phyloP scores from a whole-genome alignment of 129 eudicot species.

The Flaveria bidentis region DNA sequence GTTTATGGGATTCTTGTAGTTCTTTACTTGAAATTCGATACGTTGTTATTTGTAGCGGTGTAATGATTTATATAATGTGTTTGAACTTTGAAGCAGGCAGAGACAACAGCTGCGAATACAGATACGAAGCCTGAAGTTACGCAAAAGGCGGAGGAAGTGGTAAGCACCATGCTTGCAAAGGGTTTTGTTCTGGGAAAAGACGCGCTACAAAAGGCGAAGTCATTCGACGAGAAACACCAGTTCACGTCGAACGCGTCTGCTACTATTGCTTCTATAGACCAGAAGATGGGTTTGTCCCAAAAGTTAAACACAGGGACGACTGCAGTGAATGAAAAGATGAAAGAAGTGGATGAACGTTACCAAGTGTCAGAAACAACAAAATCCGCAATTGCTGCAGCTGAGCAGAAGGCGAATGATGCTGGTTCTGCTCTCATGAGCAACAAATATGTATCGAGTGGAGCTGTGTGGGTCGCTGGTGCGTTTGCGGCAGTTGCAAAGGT shows the following conservation, averaged over 20 bases:
- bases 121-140: constrained; percentile 20
- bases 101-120: constrained; percentile 15
- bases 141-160: constrained; percentile 72
- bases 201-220: constrained; percentile 57
- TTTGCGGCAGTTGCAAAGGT: constrained; percentile 50
- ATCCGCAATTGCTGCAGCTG: constrained; percentile 61
- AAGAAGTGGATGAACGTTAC: constrained; percentile 53
- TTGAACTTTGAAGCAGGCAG: constrained; percentile 23
- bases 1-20: too few relatives aligned
- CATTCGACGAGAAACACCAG: constrained; percentile 61
- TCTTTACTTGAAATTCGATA: too few relatives aligned
- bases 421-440: constrained; percentile 68
- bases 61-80: too few relatives aligned
- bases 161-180: constrained; percentile 78
- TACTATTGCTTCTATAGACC: constrained; percentile 56
- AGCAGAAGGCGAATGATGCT: constrained; percentile 53
- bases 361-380: constrained; percentile 68
- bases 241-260: constrained; percentile 57
- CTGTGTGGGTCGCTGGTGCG: constrained; percentile 65
- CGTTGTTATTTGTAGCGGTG: too few relatives aligned
- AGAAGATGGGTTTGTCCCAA: constrained; percentile 54
- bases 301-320: constrained; percentile 59
- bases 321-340: constrained; percentile 56
- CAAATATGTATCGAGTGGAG: constrained; percentile 58
- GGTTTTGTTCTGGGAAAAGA: constrained; percentile 75